Evolutionary conservation across 2,329 filamentous ascomycete genomes (phyloP).

Genomic region (Dactylellina sp.): DNA sequence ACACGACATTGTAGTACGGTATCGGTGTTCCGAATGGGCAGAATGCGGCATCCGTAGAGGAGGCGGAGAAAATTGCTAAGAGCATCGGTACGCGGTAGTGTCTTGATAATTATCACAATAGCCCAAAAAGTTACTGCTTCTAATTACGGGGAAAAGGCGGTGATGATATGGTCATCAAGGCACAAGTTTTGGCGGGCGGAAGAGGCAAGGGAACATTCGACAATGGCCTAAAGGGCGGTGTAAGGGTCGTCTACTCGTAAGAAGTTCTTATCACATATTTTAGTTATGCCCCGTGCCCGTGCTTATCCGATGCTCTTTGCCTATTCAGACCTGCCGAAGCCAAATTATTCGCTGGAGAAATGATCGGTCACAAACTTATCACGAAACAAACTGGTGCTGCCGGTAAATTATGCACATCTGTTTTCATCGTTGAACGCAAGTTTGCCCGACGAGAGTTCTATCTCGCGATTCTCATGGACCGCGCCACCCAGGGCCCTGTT

Average conservation of each 20-base stretch:
- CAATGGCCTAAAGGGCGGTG: slow-evolving; percentile 98
- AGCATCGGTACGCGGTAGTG: slow-evolving; percentile 74
- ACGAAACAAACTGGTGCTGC: slow-evolving; percentile 98
- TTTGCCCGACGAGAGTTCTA: slow-evolving; percentile 99
- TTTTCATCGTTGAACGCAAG: slow-evolving; percentile 99
- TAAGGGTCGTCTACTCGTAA: slow-evolving; percentile 96
- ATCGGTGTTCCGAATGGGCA: slow-evolving; percentile 90
- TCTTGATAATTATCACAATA: slow-evolving; percentile 32
- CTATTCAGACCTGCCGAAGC: slow-evolving; percentile 80
- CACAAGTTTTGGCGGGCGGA: slow-evolving; percentile 96
- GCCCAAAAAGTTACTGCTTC: slow-evolving; percentile 54
- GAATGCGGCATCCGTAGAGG: slow-evolving; percentile 83
- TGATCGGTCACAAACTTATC: slow-evolving; percentile 99
- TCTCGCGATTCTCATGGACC: slow-evolving; percentile 98
- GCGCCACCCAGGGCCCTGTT: slow-evolving; percentile 86
- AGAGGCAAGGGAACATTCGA: slow-evolving; percentile 98
- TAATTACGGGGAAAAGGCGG: slow-evolving; percentile 63
- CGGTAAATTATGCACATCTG: slow-evolving; percentile 93
- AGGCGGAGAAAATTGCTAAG: slow-evolving; percentile 92
- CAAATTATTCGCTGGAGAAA: slow-evolving; percentile 97
- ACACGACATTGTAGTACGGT: slow-evolving; percentile 77
- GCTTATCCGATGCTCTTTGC: slow-evolving; percentile 54
- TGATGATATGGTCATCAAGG: slow-evolving; percentile 99
- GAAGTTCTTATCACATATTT: slow-evolving; percentile 60
- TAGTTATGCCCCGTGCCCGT: background rate